Percentiles rank a stretch among this genome's conserved stretches.
phyloP scores from a whole-genome alignment of 768 basidiomycete species.

The Leccinum broughii region DNA sequence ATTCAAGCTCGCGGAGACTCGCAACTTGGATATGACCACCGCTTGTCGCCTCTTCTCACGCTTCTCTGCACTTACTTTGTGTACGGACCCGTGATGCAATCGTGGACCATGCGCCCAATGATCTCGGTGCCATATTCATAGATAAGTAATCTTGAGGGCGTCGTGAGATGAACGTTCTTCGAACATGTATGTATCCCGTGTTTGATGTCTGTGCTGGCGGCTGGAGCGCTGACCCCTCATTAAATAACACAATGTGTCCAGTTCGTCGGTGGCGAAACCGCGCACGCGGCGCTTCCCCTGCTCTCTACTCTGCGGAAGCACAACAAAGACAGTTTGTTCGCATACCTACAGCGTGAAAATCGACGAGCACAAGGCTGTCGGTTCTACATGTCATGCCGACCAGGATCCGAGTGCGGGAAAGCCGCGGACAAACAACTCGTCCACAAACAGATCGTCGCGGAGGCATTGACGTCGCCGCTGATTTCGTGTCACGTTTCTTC shows the following conservation, averaged over 20 bases:
- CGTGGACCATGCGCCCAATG: conserved; percentile 70
- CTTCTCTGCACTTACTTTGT: conserved; percentile 78
- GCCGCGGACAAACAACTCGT: conserved; percentile 29
- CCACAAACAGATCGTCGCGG: conserved; percentile 67
- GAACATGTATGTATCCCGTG: conserved; percentile 54
- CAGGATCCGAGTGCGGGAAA: conserved; percentile 3
- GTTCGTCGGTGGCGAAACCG: conserved; percentile 91
- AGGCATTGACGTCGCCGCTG: conserved; percentile 79
- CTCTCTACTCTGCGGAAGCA: conserved; percentile 60
- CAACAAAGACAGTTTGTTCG: conserved; percentile 76
- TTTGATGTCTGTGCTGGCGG: neutral
- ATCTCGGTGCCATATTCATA: conserved; percentile 56
- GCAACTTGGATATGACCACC: neutral
- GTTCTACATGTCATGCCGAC: conserved; percentile 7
- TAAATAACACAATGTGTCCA: conserved; percentile 25
- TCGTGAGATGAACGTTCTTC: conserved; percentile 84
- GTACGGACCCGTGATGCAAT: conserved; percentile 73
- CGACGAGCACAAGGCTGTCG: conserved; percentile 55
- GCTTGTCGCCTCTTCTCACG: conserved; percentile 31
- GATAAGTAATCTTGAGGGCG: conserved; percentile 53
- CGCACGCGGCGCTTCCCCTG: conserved; percentile 62
- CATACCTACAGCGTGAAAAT: conserved; percentile 79
- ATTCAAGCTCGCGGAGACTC: conserved; percentile 9
- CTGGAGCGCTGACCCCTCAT: neutral
- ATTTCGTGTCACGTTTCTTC: conserved; percentile 47